These are phyloP conservation scores for Dactylellina drechsleri DNA, from an alignment of 2,329 filamentous ascomycete species.

Conservation along the genomic window DNA sequence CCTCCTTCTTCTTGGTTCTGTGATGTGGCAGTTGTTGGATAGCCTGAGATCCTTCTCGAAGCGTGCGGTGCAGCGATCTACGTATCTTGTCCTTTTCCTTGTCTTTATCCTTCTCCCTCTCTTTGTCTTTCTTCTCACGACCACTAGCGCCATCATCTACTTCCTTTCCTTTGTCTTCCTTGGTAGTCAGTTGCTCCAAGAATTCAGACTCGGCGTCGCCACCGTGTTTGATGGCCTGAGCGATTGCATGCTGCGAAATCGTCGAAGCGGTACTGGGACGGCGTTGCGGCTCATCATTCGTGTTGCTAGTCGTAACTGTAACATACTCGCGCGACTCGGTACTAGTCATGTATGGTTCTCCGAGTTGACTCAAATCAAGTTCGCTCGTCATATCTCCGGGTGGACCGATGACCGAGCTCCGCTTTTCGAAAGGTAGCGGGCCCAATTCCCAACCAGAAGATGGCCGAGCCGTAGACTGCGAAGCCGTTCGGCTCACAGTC, in stretches of 20 bases:
- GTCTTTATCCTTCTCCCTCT: constrained; percentile 60
- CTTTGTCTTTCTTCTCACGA: constrained; percentile 59
- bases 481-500: constrained; percentile 50
- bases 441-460: constrained; percentile 44
- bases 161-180: constrained; percentile 59
- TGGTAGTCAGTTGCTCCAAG: constrained; percentile 33
- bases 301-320: constrained; percentile 45
- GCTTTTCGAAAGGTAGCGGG: constrained; percentile 50
- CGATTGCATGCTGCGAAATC: constrained; percentile 54
- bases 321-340: constrained; percentile 46
- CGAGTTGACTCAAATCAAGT: constrained; percentile 50
- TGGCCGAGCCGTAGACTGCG: constrained; percentile 47
- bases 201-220: constrained; percentile 53
- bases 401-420: constrained; percentile 5
- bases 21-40: constrained; percentile 71
- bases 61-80: constrained; percentile 86
- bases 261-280: constrained; percentile 35
- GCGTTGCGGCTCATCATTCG: constrained; percentile 32
- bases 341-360: constrained; percentile 50
- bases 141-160: constrained; percentile 61
- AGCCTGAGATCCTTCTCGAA: constrained; percentile 77
- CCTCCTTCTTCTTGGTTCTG: constrained; percentile 71
- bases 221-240: constrained; percentile 55
- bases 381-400: constrained; percentile 26
- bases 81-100: constrained; percentile 71